These are phyloP conservation scores for Glarea lozoyensis DNA, from an alignment of 495 filamentous ascomycete species.

Conservation along the genomic window DNA sequence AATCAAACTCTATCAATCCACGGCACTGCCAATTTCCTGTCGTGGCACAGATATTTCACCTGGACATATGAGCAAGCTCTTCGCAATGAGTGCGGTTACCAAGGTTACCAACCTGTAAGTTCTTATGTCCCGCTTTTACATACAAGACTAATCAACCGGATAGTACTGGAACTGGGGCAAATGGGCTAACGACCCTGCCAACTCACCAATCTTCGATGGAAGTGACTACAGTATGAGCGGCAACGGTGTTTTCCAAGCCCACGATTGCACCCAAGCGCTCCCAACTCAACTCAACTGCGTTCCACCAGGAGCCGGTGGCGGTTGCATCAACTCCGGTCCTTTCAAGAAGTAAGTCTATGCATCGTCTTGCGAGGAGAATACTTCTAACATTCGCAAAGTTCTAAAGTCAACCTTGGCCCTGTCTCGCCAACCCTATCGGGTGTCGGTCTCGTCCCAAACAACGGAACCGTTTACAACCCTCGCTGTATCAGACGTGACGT, in stretches of 20 bases:
- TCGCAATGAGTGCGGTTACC: constrained; percentile 62
- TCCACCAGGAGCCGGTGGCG: constrained; percentile 48
- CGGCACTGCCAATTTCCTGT: constrained; percentile 52
- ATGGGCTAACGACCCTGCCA: constrained; percentile 34
- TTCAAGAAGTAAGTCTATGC: constrained; percentile 29
- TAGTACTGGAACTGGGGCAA: constrained; percentile 45
- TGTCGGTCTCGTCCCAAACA: constrained; percentile 19
- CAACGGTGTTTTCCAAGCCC: constrained; percentile 44
- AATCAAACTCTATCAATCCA: constrained; percentile 55
- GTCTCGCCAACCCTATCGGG: constrained; percentile 22
- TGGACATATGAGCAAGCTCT: constrained; percentile 59
- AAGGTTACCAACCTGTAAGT: constrained; percentile 30
- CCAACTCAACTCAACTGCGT: constrained; percentile 19
- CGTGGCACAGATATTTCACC: constrained; percentile 67
- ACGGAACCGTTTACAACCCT: constrained; percentile 37
- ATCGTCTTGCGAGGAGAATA: background rate
- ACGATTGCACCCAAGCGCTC: constrained; percentile 15
- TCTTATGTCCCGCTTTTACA: constrained; percentile 1
- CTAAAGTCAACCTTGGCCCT: constrained; percentile 45
- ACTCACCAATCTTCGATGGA: constrained; percentile 60
- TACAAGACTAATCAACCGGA: background rate
- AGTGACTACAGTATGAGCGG: constrained; percentile 52
- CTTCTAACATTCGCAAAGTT: constrained; percentile 13
- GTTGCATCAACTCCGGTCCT: constrained; percentile 54
- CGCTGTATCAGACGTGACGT: constrained; percentile 64